phyloP scores from a whole-genome alignment of 1,284 basidiomycete species.

The Athelia sp. region DNA sequence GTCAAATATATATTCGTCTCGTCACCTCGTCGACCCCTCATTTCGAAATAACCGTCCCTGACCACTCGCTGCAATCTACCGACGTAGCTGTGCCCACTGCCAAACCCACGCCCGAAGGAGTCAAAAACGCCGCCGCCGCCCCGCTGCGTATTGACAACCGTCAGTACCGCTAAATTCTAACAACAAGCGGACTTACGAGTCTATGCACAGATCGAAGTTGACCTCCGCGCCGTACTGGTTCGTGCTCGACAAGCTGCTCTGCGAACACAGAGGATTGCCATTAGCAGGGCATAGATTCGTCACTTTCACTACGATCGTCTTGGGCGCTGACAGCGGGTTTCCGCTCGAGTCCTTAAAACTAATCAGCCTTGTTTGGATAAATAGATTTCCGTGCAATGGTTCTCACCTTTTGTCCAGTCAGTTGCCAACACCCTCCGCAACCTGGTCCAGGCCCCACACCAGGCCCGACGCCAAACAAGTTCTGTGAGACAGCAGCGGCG shows the following conservation, averaged over 20 bases:
- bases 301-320: slow-evolving; percentile 1
- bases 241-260: background rate
- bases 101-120: background rate
- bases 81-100: background rate
- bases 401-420: background rate
- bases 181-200: background rate
- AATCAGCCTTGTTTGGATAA: background rate
- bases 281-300: slow-evolving; percentile 1
- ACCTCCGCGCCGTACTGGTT: slow-evolving; percentile 1
- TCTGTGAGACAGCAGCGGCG: background rate
- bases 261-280: background rate
- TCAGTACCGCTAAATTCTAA: background rate
- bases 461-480: background rate
- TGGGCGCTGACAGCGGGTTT: background rate
- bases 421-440: background rate
- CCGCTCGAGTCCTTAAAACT: background rate
- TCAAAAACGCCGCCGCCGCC: background rate
- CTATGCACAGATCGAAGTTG: slow-evolving; percentile 2
- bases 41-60: background rate
- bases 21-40: too few relatives aligned
- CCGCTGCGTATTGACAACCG: background rate
- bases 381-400: too few relatives aligned
- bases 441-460: background rate
- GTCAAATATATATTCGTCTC: too few relatives aligned
- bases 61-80: slow-evolving; percentile 2